phyloP scores from a whole-genome alignment of 1,284 basidiomycete species.

The Ceratobasidium sp. region DNA sequence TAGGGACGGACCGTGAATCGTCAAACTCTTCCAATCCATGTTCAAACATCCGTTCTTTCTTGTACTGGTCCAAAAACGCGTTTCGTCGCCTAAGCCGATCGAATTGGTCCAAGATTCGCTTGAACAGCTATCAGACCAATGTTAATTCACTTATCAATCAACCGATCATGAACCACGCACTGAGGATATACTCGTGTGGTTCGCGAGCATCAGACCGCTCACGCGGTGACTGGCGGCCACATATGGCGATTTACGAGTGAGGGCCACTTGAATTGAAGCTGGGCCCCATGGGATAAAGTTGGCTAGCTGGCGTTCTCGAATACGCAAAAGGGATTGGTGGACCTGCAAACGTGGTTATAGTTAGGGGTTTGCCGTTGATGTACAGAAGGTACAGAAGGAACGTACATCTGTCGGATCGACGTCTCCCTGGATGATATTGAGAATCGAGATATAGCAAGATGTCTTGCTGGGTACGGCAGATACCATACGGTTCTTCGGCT shows the following conservation, averaged over 20 bases:
- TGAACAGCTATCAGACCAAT: conserved; percentile 73
- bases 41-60: conserved; percentile 94
- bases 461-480: conserved; percentile 91
- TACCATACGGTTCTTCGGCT: conserved; percentile 99
- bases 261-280: conserved; percentile 95
- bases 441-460: conserved; percentile 95
- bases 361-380: not conserved
- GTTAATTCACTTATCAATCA: conserved; percentile 9
- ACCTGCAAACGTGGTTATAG: conserved; percentile 60
- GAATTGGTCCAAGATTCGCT: conserved; percentile 95
- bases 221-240: conserved; percentile 89
- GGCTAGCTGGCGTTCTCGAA: conserved; percentile 94
- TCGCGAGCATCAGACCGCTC: conserved; percentile 97
- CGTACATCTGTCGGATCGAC: conserved; percentile 96
- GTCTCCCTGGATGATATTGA: conserved; percentile 99
- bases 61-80: conserved; percentile 97
- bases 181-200: conserved; percentile 96
- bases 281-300: conserved; percentile 99
- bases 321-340: conserved; percentile 95
- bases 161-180: conserved; percentile 57
- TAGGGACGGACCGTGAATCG: conserved; percentile 72
- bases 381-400: conserved; percentile 26
- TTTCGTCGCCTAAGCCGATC: conserved; percentile 88
- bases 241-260: conserved; percentile 91
- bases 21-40: conserved; percentile 94